Conservation (phyloP, 805 yeast genomes). For the Candida jianshihensis region DNA sequence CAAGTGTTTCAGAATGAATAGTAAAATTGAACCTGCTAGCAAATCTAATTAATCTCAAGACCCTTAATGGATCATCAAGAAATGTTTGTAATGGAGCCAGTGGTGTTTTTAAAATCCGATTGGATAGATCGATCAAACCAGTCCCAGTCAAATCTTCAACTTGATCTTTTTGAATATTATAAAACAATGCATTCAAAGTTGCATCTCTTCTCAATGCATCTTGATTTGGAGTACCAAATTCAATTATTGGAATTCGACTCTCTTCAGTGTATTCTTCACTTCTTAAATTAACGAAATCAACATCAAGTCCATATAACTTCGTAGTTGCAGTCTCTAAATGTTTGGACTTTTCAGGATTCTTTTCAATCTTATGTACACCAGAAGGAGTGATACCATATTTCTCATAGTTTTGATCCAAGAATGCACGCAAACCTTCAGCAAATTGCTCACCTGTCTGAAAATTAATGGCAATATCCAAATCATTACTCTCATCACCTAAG, state of each 20-base stretch:
- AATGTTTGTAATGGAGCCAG: slow-evolving; percentile 80
- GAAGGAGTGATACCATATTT: slow-evolving; percentile 26
- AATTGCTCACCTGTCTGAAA: slow-evolving; percentile 79
- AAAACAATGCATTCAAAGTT: slow-evolving; percentile 86
- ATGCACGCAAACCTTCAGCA: slow-evolving; percentile 59
- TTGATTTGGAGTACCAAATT: slow-evolving; percentile 83
- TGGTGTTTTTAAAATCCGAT: slow-evolving; percentile 81
- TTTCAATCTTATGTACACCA: slow-evolving; percentile 72
- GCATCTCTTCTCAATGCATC: slow-evolving; percentile 95
- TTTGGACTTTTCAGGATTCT: slow-evolving; percentile 92
- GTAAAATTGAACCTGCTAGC: slow-evolving; percentile 69
- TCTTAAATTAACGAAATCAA: slow-evolving; percentile 90
- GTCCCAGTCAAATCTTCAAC: slow-evolving; percentile 81
- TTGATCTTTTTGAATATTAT: slow-evolving; percentile 57
- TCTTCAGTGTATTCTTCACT: slow-evolving; percentile 78
- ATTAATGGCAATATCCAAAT: slow-evolving; percentile 88
- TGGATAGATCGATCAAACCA: slow-evolving; percentile 66
- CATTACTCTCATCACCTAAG: slow-evolving; percentile 73
- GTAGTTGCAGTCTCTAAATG: slow-evolving; percentile 97
- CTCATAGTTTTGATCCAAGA: slow-evolving; percentile 27
- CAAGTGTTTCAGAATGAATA: slow-evolving; percentile 47
- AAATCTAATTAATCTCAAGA: slow-evolving; percentile 78
- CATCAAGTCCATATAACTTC: slow-evolving; percentile 70
- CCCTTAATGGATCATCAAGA: slow-evolving; percentile 89
- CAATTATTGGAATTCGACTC: slow-evolving; percentile 78